Conservation (phyloP, 345 rosid genomes). For the Aegle marmelos region DNA sequence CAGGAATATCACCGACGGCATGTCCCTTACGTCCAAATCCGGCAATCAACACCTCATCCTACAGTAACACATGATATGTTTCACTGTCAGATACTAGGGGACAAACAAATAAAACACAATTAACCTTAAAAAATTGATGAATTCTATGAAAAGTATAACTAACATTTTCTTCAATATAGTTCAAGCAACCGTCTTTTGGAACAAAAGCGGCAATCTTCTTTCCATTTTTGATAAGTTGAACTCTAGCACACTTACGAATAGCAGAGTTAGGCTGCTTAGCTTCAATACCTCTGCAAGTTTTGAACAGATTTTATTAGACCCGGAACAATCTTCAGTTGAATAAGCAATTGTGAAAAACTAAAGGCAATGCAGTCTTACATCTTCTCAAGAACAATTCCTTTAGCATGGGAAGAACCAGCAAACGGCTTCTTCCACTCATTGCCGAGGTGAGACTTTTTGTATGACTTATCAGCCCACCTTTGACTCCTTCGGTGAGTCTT, state of each 20-base stretch:
- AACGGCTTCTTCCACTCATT: slow-evolving; percentile 94
- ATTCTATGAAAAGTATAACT: not conserved
- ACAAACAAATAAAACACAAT: not conserved
- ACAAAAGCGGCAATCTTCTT: slow-evolving; percentile 98
- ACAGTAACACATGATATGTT: not conserved
- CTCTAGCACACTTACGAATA: slow-evolving; percentile 92
- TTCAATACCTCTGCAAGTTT: slow-evolving; percentile 70
- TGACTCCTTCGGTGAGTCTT: slow-evolving; percentile 69
- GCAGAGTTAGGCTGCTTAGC: slow-evolving; percentile 99
- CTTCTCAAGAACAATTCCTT: slow-evolving; percentile 79
- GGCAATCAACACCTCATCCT: slow-evolving; percentile 81
- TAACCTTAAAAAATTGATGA: not conserved
- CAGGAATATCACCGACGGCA: slow-evolving; percentile 88
- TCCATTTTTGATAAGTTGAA: slow-evolving; percentile 88
- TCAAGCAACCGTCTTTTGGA: slow-evolving; percentile 94
- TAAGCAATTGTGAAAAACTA: not conserved
- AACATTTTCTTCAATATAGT: slow-evolving; percentile 91
- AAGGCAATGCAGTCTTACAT: slow-evolving; percentile 33
- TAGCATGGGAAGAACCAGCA: slow-evolving; percentile 83
- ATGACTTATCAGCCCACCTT: slow-evolving; percentile 92
- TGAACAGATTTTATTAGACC: not conserved
- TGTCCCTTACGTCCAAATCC: slow-evolving; percentile 87
- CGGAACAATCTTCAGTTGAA: not conserved
- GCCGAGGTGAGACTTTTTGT: slow-evolving; percentile 83
- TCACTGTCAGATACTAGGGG: not conserved